Evolutionary conservation across 1,139 yeast genomes (phyloP), one percentile per base, ranked within the genome.

Genomic region (Yamadazyma dendronema): DNA sequence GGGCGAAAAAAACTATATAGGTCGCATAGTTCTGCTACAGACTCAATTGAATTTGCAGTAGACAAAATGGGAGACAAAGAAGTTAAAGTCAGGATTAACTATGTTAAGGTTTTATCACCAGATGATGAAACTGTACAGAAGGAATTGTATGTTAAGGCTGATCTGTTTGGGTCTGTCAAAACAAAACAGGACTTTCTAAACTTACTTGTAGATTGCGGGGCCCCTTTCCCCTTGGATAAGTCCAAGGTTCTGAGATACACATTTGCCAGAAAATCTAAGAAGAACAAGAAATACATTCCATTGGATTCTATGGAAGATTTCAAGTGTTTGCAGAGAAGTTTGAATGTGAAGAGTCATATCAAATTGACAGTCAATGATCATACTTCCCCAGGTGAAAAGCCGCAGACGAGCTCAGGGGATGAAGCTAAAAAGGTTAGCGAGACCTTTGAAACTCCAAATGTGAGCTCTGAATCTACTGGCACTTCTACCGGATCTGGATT

Each of bases 261-360:
- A 9, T 35, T 54, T 25, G 36, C 51, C 30, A 57, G 80, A 43
- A 71, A 66, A 44, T 69, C 76, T 7, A 74, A 72, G 56, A 70
- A 69, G 46, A 59, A 59, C 35, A 65, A 65, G 42, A 52, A 57
- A 14, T 77, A 60, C 46, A 71, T 75, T 4, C 46, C 59, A 8
- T 61, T 78, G 49, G 66, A 63, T 28, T 37, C 61, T 4, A 49
- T 41, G 2, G 59, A 61, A 10, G 81, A 77, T 44, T 77, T 72
- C 52, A 67, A 59, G 44, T 60, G 72, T 12, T 57, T 78, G 41
- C 51, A 55, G 24, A 63, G 82, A 43, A 73, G 79, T 35, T 60
- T 71, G 46, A 59, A 62, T 41, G 76, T 70, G n/a, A 71, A 71
- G 50, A 65, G 59, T 39, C 66, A 61, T 39, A 52, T 67, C 24